phyloP scores from a whole-genome alignment of 352 stramenopile genomes.

The Elongisporangium undulatum region DNA sequence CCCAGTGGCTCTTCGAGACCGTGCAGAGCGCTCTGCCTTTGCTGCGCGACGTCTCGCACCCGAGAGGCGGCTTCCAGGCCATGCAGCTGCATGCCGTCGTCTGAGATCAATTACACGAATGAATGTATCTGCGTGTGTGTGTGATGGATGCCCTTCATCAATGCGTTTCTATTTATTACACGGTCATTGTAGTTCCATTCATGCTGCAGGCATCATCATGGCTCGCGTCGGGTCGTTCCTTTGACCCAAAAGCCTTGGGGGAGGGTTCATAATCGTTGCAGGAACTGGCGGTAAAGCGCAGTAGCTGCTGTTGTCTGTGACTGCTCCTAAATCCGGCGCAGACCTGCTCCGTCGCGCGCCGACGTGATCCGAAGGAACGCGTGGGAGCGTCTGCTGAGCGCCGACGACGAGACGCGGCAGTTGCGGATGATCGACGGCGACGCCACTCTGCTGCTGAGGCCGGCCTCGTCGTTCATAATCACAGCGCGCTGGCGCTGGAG shows the following conservation, averaged over 20 bases:
- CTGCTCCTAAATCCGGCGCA: conserved; percentile 3
- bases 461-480: background rate
- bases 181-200: too few species aligned
- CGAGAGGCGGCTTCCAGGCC: too few species aligned
- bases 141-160: too few species aligned
- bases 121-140: too few species aligned
- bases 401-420: conserved; percentile 3
- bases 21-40: too few species aligned
- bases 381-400: background rate
- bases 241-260: background rate
- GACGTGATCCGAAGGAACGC: conserved; percentile 4
- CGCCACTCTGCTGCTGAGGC: background rate
- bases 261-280: background rate
- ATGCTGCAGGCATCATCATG: too few species aligned
- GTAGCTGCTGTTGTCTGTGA: conserved; percentile 1
- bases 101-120: too few species aligned
- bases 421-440: background rate
- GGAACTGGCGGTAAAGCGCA: background rate
- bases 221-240: background rate
- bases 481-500: background rate
- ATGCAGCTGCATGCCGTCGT: too few species aligned
- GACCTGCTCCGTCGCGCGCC: conserved; percentile 1
- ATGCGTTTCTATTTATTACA: too few species aligned
- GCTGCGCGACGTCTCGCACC: too few species aligned
- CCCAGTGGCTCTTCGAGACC: too few species aligned